Percentiles rank a stretch among this genome's conserved stretches.
Evolutionary conservation across 768 basidiomycete species (phyloP).

Genomic region (Daedalea quercina): DNA sequence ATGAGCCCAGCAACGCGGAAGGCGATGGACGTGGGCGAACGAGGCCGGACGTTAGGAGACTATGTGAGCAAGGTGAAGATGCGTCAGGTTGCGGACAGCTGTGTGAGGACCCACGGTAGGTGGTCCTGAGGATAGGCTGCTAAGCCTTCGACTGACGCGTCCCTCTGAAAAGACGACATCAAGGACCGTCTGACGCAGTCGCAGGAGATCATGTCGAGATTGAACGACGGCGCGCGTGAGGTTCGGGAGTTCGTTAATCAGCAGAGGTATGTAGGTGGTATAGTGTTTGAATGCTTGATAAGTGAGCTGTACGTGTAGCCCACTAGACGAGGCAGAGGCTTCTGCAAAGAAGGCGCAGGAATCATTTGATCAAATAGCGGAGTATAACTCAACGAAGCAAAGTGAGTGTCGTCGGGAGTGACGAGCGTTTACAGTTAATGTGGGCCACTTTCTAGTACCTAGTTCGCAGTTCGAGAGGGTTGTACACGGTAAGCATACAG

Average conservation of each 20-base stretch:
- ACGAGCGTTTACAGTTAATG: slow-evolving; percentile 21
- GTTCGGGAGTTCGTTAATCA: slow-evolving; percentile 45
- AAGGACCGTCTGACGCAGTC: slow-evolving; percentile 44
- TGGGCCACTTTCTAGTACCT: neutral
- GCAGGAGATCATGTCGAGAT: slow-evolving; percentile 43
- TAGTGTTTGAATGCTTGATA: too few relatives aligned
- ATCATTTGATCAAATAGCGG: slow-evolving; percentile 46
- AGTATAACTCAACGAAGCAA: slow-evolving; percentile 44
- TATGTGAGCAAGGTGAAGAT: slow-evolving; percentile 78
- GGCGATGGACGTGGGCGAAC: slow-evolving; percentile 67
- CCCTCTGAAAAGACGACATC: slow-evolving; percentile 45
- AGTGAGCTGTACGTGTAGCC: slow-evolving; percentile 26
- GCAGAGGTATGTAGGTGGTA: slow-evolving; percentile 33
- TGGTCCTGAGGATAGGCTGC: slow-evolving; percentile 2
- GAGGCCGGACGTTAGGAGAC: slow-evolving; percentile 64
- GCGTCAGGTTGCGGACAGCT: slow-evolving; percentile 72
- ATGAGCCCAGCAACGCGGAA: slow-evolving; percentile 58
- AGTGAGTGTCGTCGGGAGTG: slow-evolving; percentile 28
- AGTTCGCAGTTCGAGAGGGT: slow-evolving; percentile 4
- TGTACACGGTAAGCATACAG: slow-evolving; percentile 7
- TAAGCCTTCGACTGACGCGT: neutral
- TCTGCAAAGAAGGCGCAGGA: slow-evolving; percentile 54
- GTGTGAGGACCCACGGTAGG: slow-evolving; percentile 62
- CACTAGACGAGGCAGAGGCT: slow-evolving; percentile 53
- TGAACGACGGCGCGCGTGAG: slow-evolving; percentile 53